These are phyloP conservation scores for Pichia manshurica DNA, from an alignment of 805 yeast species.

Conservation along the genomic window DNA sequence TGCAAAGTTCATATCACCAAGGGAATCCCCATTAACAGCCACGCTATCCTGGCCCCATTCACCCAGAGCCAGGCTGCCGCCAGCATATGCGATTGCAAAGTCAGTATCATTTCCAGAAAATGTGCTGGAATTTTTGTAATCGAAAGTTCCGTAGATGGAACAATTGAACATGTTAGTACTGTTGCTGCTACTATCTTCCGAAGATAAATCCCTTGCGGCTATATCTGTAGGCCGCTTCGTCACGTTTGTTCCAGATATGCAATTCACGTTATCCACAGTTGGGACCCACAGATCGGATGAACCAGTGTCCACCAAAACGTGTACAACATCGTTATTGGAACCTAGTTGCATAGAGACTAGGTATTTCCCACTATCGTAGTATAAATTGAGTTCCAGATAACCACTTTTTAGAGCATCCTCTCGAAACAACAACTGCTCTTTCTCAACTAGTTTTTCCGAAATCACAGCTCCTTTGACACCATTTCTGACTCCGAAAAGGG, in stretches of 20 bases:
- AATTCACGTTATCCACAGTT: conserved; percentile 42
- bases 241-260: conserved; percentile 21
- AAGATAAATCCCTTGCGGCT: no score
- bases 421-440: no score
- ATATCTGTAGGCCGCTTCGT: no score
- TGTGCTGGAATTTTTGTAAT: conserved; percentile 34
- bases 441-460: no score
- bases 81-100: conserved; percentile 43
- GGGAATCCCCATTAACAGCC: conserved; percentile 40
- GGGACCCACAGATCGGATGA: conserved; percentile 70
- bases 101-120: conserved; percentile 36
- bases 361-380: conserved; percentile 25
- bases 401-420: no score
- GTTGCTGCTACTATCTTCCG: not conserved
- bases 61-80: conserved; percentile 41
- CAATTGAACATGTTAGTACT: conserved; percentile 27
- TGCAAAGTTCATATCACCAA: conserved; percentile 59
- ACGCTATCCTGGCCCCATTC: conserved; percentile 61
- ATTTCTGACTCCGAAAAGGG: no score
- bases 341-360: conserved; percentile 47
- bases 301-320: conserved; percentile 67
- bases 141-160: conserved; percentile 43
- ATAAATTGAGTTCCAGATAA: not conserved
- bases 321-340: conserved; percentile 49
- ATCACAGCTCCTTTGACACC: no score